phyloP scores from a whole-genome alignment of 2,329 filamentous ascomycete species.

The Microthyrium microscopicum region DNA sequence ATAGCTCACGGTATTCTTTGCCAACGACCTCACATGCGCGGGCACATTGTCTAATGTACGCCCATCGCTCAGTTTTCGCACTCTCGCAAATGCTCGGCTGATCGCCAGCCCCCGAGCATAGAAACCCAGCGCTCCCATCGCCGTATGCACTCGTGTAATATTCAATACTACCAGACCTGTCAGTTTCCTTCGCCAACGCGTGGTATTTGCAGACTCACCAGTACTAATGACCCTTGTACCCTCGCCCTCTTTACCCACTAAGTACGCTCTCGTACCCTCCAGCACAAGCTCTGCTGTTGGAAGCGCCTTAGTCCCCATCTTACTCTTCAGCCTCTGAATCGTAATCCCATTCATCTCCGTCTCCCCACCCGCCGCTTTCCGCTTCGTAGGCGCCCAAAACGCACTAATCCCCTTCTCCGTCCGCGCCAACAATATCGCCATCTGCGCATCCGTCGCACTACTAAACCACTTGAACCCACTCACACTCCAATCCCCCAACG shows the following conservation, averaged over 20 bases:
- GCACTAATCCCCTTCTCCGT: slow-evolving; percentile 38
- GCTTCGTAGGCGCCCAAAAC: slow-evolving; percentile 48
- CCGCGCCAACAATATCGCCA: slow-evolving; percentile 47
- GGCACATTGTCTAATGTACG: slow-evolving; percentile 33
- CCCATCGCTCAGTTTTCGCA: slow-evolving; percentile 35
- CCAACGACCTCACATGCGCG: slow-evolving; percentile 42
- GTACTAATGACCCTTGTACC: slow-evolving; percentile 53
- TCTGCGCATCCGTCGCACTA: slow-evolving; percentile 47
- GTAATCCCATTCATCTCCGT: slow-evolving; percentile 47
- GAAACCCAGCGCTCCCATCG: slow-evolving; percentile 35
- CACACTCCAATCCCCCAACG: slow-evolving; percentile 42
- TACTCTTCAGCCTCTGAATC: slow-evolving; percentile 55
- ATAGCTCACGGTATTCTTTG: slow-evolving; percentile 39
- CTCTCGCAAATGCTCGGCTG: slow-evolving; percentile 39
- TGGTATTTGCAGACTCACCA: too few relatives aligned
- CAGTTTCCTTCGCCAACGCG: too few relatives aligned
- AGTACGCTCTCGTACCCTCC: slow-evolving; percentile 24
- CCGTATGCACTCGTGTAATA: slow-evolving; percentile 45
- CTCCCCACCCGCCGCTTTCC: slow-evolving; percentile 12
- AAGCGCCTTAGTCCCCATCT: slow-evolving; percentile 51
- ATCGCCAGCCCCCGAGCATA: slow-evolving; percentile 41
- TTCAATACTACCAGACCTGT: too few relatives aligned
- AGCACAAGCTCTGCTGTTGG: slow-evolving; percentile 57
- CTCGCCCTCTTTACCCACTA: slow-evolving; percentile 48
- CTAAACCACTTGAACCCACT: slow-evolving; percentile 60